phyloP scores from a whole-genome alignment of 2,329 filamentous ascomycete species.

The Neopestalotiopsis clavispora region DNA sequence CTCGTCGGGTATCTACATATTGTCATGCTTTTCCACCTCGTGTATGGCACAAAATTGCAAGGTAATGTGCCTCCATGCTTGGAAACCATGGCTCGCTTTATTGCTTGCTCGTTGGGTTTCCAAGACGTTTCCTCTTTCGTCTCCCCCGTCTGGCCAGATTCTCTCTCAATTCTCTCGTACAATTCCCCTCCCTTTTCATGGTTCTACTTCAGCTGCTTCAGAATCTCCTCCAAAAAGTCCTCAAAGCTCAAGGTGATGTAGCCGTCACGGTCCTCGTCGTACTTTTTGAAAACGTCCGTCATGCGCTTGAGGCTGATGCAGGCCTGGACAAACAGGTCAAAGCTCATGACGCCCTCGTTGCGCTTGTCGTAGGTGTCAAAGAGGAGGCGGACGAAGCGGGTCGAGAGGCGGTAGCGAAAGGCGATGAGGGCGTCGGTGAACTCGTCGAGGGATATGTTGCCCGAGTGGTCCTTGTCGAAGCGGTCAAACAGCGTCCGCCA shows the following conservation, averaged over 20 bases:
- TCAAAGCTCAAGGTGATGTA: conserved; percentile 86
- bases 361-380: conserved; percentile 90
- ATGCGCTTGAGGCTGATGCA: conserved; percentile 97
- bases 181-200: not conserved
- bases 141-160: not conserved
- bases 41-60: not conserved
- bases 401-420: conserved; percentile 90
- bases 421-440: conserved; percentile 89
- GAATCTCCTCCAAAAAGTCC: conserved; percentile 75
- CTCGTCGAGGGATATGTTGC: conserved; percentile 84
- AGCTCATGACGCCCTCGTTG: conserved; percentile 75
- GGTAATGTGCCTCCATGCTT: not conserved
- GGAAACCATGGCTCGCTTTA: not conserved
- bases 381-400: conserved; percentile 80
- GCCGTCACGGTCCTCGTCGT: conserved; percentile 94
- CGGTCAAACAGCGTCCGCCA: conserved; percentile 96
- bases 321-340: conserved; percentile 96
- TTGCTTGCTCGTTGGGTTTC: not conserved
- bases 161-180: not conserved
- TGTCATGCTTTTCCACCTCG: not conserved
- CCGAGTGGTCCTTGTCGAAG: conserved; percentile 86
- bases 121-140: not conserved
- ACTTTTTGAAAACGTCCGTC: conserved; percentile 99
- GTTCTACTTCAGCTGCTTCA: conserved; percentile 62
- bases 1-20: conserved; percentile 11